phyloP scores from a whole-genome alignment of 2,329 filamentous ascomycete species.

The Dactylellina drechsleri region DNA sequence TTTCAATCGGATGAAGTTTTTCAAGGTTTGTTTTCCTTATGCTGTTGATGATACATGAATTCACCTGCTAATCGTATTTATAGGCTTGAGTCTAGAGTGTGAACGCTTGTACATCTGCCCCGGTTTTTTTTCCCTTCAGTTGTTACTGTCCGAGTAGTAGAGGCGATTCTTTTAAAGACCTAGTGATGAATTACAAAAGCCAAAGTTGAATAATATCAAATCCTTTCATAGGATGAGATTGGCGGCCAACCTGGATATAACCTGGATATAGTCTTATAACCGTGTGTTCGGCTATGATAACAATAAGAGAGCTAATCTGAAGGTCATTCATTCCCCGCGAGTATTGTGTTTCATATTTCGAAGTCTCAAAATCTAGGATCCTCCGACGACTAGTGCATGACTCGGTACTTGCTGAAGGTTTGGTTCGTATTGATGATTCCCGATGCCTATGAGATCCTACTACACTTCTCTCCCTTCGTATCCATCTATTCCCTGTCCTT shows the following conservation, averaged over 20 bases:
- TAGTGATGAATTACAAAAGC: constrained; percentile 54
- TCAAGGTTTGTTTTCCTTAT: constrained; percentile 33
- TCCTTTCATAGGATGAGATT: constrained; percentile 30
- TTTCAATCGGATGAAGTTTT: constrained; percentile 54
- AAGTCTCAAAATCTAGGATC: not conserved
- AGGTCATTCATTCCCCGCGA: constrained; percentile 20
- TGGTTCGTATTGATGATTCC: too few relatives aligned
- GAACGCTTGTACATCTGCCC: constrained; percentile 25
- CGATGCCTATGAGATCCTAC: not conserved
- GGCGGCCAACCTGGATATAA: constrained; percentile 51
- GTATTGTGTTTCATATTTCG: not conserved
- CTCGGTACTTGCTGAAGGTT: too few relatives aligned
- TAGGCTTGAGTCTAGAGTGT: constrained; percentile 15
- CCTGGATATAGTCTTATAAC: constrained; percentile 41
- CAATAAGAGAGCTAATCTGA: constrained; percentile 54
- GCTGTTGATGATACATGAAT: not conserved
- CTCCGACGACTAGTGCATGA: too few relatives aligned
- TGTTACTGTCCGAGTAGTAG: constrained; percentile 28
- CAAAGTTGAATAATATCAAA: constrained; percentile 50
- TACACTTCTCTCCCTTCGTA: not conserved
- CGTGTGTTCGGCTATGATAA: constrained; percentile 54
- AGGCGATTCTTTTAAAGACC: constrained; percentile 28
- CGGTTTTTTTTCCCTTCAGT: constrained; percentile 5
- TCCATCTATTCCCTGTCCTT: not conserved
- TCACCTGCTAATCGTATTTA: not conserved